Conservation (phyloP, 176 grass and related monocot species). For the Saccharum spontaneum region DNA sequence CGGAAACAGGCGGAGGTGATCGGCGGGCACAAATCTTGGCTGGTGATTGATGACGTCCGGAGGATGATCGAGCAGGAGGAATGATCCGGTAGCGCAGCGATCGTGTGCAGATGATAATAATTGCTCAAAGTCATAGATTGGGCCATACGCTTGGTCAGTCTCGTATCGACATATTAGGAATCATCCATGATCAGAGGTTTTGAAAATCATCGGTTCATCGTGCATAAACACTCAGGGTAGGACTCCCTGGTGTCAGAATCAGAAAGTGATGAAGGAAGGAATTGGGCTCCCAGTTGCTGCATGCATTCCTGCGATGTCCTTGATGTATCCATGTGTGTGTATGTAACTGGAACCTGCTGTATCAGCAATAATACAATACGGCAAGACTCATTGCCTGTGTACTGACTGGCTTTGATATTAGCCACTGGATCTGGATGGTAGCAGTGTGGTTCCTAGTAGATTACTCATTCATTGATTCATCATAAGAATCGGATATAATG, state of each 20-base stretch:
- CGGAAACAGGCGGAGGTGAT: constrained; percentile 67
- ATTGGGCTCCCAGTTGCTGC: not conserved
- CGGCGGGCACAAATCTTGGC: constrained; percentile 76
- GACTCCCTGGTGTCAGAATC: not conserved
- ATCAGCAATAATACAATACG: constrained; percentile 27
- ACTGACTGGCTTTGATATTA: constrained; percentile 13
- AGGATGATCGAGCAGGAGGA: constrained; percentile 88
- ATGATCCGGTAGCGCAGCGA: constrained; percentile 5
- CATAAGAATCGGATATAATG: not conserved
- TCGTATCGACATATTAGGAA: not conserved
- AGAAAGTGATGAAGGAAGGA: not conserved
- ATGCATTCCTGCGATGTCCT: constrained; percentile 14
- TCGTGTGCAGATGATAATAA: not conserved
- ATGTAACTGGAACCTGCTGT: constrained; percentile 11
- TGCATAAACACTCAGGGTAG: not conserved
- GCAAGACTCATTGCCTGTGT: constrained; percentile 17
- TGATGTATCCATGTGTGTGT: constrained; percentile 43
- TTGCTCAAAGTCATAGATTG: not conserved
- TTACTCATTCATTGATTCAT: not conserved
- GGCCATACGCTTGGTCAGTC: not conserved
- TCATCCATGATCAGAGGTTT: not conserved
- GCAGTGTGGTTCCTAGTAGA: not conserved
- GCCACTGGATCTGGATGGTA: not conserved
- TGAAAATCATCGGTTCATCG: not conserved
- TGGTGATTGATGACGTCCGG: constrained; percentile 72